These are phyloP conservation scores for Komagataella phaffii DNA, from an alignment of 805 yeast species.

Conservation along the genomic window DNA sequence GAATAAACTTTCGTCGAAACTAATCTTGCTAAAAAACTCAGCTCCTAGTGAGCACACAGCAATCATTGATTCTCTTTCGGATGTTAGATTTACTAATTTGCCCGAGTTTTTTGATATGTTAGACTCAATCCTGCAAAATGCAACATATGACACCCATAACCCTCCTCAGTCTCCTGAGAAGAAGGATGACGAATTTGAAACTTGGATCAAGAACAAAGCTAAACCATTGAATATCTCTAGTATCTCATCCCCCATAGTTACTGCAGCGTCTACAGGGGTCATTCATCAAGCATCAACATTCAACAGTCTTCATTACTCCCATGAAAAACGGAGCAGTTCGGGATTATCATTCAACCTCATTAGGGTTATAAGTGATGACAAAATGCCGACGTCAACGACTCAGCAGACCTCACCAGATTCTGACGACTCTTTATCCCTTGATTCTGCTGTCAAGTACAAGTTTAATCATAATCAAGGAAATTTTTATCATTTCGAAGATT, in stretches of 20 bases:
- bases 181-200: background rate
- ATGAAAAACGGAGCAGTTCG: background rate
- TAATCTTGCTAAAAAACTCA: background rate
- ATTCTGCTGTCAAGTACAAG: background rate
- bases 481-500: background rate
- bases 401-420: background rate
- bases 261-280: background rate
- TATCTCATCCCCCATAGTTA: background rate
- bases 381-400: background rate
- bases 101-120: background rate
- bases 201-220: background rate
- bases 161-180: background rate
- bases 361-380: background rate
- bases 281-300: background rate
- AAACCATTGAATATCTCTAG: background rate
- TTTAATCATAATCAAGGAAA: background rate
- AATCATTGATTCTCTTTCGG: background rate
- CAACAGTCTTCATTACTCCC: background rate
- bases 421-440: background rate
- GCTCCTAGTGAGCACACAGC: background rate
- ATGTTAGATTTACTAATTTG: background rate
- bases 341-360: background rate
- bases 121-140: background rate
- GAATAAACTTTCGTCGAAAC: background rate
- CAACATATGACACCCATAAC: background rate